These are phyloP conservation scores for Xanthoparmelia taractica DNA, from an alignment of 495 filamentous ascomycete species.

Conservation along the genomic window DNA sequence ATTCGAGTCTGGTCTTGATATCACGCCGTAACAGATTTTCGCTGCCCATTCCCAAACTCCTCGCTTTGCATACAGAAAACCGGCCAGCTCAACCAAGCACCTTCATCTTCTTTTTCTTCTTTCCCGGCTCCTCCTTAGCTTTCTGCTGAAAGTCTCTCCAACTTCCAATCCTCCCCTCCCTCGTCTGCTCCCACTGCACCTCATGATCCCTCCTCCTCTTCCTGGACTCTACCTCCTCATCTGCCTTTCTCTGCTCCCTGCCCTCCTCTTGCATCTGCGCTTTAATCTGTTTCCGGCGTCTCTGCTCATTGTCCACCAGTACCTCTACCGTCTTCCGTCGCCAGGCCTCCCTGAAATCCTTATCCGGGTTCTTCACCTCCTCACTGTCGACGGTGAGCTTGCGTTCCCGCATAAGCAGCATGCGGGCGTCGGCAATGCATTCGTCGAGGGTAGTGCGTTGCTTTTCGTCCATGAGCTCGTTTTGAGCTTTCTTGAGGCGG, in stretches of 20 bases:
- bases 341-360: conserved; percentile 77
- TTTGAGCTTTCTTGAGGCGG: conserved; percentile 89
- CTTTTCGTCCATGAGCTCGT: conserved; percentile 87
- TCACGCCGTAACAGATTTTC: not conserved
- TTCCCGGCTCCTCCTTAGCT: conserved; percentile 41
- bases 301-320: conserved; percentile 84
- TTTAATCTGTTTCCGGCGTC: conserved; percentile 76
- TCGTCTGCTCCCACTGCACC: conserved; percentile 84
- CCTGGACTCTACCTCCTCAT: conserved; percentile 77
- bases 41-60: conserved; percentile 16
- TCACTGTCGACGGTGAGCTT: conserved; percentile 85
- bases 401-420: conserved; percentile 84
- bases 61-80: not conserved
- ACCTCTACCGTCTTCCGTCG: conserved; percentile 85
- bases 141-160: conserved; percentile 89
- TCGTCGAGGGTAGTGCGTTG: conserved; percentile 79
- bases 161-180: conserved; percentile 84
- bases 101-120: conserved; percentile 94
- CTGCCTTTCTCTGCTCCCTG: conserved; percentile 74
- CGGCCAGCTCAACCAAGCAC: conserved; percentile 48
- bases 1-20: not conserved
- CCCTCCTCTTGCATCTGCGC: conserved; percentile 96
- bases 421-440: conserved; percentile 90
- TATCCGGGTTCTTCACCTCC: conserved; percentile 62
- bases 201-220: conserved; percentile 93